Base-by-base conservation (phyloP, 129 eudicot species). In the Ambrosia artemisiifolia region DNA sequence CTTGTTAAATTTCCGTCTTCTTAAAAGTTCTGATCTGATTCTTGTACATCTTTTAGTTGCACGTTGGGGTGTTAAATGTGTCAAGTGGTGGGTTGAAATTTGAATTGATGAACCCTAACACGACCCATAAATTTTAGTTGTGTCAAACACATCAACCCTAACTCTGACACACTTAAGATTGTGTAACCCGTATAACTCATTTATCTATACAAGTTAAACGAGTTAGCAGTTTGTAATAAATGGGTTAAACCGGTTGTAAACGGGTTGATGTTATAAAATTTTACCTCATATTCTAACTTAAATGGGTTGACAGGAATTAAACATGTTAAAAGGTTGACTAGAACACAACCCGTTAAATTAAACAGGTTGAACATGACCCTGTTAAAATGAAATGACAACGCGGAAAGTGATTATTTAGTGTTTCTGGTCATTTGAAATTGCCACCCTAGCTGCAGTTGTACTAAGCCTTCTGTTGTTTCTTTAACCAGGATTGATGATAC, bases 401-500 rank as follows among this genome's bases (percentile, higher is more conserved):
- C 44, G 9, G 6, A 40, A 7, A 8, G 10, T 40, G 7, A 10
- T 40, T 40, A 24, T 24, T 24, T 24, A 24, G 44, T 40, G 44
- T 40, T 40, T 40, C 24, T 6, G 61, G 4, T 11, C 17, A 16
- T 16, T 8, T 54, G 30, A 7, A n/a, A 5, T 54, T 54, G 19
- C 61, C 7, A 16, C 30, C 17, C 4, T 42, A 16, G 49, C 3
- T 35, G 47, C 17, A 7, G 47, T 63, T 63, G 24, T 36, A 2
- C 7, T 63, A 63, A 32, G 14, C 5, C 24, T 35, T 11, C 7
- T 8, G 35, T 67, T 9, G 9, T 40, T 64, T 13, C 16, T 46
- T 46, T 20, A 17, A 17, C 10, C 63, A 69, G 74, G 74, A 51
- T 33, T 9, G 62, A 69, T 11, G 48, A 18, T 65, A 12, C 49